Conservation (phyloP, 1,284 basidiomycete species). For the Meira nashicola region DNA sequence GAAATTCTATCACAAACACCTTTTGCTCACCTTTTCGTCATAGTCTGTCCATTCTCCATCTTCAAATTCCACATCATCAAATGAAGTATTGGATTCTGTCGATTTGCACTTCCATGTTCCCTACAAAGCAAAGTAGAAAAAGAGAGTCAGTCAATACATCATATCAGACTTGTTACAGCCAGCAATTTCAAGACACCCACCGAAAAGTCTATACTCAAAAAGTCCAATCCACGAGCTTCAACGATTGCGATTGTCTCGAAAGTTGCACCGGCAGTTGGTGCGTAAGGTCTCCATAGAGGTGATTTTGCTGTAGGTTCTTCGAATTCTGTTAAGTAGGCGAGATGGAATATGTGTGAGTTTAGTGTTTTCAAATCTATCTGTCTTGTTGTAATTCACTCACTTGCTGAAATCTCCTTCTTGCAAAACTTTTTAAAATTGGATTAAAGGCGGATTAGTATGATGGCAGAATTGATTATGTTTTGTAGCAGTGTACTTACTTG, state of each 20-base stretch:
- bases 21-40: conserved; percentile 39
- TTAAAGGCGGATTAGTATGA: background rate
- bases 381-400: conserved; percentile 24
- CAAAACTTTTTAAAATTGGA: conserved; percentile 22
- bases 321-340: conserved; percentile 21
- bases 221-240: conserved; percentile 48
- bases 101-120: conserved; percentile 36
- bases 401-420: conserved; percentile 35
- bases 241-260: conserved; percentile 43
- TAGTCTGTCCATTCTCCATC: conserved; percentile 53
- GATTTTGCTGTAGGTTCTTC: conserved; percentile 41
- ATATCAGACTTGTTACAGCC: background rate
- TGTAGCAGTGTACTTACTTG: conserved; percentile 4
- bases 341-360: background rate
- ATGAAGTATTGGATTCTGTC: conserved; percentile 28
- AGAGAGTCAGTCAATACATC: no score
- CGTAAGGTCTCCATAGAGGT: conserved; percentile 29
- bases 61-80: conserved; percentile 44
- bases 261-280: conserved; percentile 18
- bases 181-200: conserved; percentile 18
- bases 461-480: background rate
- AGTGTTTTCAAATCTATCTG: background rate
- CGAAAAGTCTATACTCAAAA: conserved; percentile 26
- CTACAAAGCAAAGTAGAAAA: background rate
- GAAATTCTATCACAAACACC: background rate